Conservation (phyloP, 2,329 filamentous ascomycete species). For the Reticulascus tulasneorum region DNA sequence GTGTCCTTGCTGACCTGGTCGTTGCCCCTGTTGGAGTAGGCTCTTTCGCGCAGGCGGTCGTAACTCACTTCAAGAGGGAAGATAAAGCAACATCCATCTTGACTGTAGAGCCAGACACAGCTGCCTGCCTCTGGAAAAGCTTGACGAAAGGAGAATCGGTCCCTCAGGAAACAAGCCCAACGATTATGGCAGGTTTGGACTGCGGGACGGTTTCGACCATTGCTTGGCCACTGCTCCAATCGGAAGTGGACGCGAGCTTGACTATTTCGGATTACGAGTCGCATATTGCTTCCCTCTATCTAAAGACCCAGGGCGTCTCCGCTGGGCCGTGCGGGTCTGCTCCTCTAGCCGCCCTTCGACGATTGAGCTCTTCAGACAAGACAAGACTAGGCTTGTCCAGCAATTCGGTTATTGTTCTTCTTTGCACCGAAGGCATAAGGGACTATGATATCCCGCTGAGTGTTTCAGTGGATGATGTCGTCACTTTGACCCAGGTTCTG, state of each 20-base stretch:
- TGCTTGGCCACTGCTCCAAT: conserved; percentile 58
- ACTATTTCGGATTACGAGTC: conserved; percentile 60
- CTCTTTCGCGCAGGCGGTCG: conserved; percentile 66
- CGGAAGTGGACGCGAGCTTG: conserved; percentile 56
- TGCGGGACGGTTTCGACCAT: conserved; percentile 65
- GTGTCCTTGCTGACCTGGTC: conserved; percentile 38
- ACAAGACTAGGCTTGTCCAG: conserved; percentile 31
- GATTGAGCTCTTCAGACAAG: conserved; percentile 33
- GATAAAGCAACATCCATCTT: conserved; percentile 39
- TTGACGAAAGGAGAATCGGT: conserved; percentile 43
- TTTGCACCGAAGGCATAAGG: conserved; percentile 62
- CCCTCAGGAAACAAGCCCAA: conserved; percentile 51
- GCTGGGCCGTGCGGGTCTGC: conserved; percentile 63
- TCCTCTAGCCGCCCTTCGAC: conserved; percentile 51
- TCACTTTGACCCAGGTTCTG: conserved; percentile 38
- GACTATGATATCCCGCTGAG: conserved; percentile 43
- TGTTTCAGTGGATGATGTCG: conserved; percentile 36
- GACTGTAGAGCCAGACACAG: conserved; percentile 66
- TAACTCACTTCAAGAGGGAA: conserved; percentile 56
- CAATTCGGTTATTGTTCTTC: conserved; percentile 58
- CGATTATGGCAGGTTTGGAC: conserved; percentile 72
- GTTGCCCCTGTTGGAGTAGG: conserved; percentile 70
- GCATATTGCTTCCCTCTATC: conserved; percentile 53
- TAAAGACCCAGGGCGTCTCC: conserved; percentile 42
- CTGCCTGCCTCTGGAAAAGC: conserved; percentile 53